These are phyloP conservation scores for Kodamaea arcana DNA, from an alignment of 1,139 yeast genomes.

Conservation along the genomic window DNA sequence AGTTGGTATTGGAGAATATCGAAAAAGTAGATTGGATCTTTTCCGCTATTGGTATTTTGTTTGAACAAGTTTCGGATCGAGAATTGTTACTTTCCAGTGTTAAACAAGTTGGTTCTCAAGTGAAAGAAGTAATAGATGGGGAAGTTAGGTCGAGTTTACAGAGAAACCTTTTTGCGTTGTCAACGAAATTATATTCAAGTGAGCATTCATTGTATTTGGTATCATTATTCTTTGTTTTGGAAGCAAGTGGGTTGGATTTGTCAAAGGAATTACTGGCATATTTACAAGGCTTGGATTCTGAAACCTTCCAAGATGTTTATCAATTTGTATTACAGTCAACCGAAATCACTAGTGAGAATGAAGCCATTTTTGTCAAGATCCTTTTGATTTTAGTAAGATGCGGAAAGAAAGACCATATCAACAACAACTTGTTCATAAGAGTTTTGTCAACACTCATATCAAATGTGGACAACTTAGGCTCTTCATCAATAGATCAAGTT, in stretches of 20 bases:
- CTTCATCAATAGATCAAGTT: constrained; percentile 8
- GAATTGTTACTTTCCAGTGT: background rate
- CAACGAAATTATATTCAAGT: constrained; percentile 16
- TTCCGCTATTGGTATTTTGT: constrained; percentile 3
- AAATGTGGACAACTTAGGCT: constrained; percentile 5
- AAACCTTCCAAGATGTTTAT: constrained; percentile 8
- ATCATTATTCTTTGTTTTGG: constrained; percentile 18
- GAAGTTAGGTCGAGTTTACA: background rate
- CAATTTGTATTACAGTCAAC: constrained; percentile 11
- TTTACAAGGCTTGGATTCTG: constrained; percentile 11
- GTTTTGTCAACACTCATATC: constrained; percentile 9
- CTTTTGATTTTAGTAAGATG: constrained; percentile 7
- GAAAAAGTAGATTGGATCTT: constrained; percentile 7
- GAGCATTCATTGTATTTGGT: constrained; percentile 15
- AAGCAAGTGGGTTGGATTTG: constrained; percentile 13
- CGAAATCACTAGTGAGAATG: constrained; percentile 7
- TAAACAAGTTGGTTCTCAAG: background rate
- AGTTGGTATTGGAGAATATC: constrained; percentile 2
- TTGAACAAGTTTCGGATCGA: background rate
- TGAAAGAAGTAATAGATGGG: background rate
- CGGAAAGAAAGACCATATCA: constrained; percentile 5
- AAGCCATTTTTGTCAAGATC: constrained; percentile 4
- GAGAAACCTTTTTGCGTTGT: constrained; percentile 24
- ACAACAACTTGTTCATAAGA: constrained; percentile 11
- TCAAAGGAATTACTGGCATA: constrained; percentile 11